Base-by-base conservation (phyloP, 768 basidiomycete species). In the Tylopilus rubrobrunneus region DNA sequence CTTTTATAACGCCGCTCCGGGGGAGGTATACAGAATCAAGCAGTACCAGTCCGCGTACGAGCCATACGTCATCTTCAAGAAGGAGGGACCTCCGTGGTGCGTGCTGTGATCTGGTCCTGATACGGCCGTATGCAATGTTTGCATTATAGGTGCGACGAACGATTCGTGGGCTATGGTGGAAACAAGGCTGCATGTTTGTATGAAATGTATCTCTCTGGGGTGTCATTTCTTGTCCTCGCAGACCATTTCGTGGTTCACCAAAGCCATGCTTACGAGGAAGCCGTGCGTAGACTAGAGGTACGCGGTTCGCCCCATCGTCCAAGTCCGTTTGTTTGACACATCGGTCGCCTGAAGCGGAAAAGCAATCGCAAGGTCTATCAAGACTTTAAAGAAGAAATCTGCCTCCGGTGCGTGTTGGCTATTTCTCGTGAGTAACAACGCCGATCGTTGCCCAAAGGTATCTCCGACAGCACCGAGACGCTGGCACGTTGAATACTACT, bases 161-260 rank as follows among this genome's bases (percentile, higher is more conserved):
- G 91, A 33, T 95, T 95, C 63, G 78, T 92, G 44, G 92, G 92
- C 2, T 94, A 94, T 17, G 92, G 92, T 5, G 90, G 85, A 2
- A 95, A 95, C 75, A 95, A 95, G 68, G 92, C 92, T 2, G 92
- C 93, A 10, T 94, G 92, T 65, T 76, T 93, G 36, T 93, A 87
- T 65, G 92, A 92, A 67, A 89, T 95, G 82, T 92, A 91, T 71
- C 74, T 95, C 7, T 85, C 89, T 12, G 92, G 92, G 3, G 80
- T 92, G 37, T 84, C 84, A 23, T 93, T 84, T 70, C 90, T 86
- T 65, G 89, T 95, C 27, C 78, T 94, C 12, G 75, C 86, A 11
- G 90, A 94, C 67, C 90, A 95, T 68, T 95, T 94, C 63, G 75
- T 95, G 56, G 83, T 93, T 46, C 92, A 94, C 67, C 91, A 92